These are phyloP conservation scores for Alternaria conjuncta DNA, from an alignment of 2,329 filamentous ascomycete genomes.

Conservation along the genomic window DNA sequence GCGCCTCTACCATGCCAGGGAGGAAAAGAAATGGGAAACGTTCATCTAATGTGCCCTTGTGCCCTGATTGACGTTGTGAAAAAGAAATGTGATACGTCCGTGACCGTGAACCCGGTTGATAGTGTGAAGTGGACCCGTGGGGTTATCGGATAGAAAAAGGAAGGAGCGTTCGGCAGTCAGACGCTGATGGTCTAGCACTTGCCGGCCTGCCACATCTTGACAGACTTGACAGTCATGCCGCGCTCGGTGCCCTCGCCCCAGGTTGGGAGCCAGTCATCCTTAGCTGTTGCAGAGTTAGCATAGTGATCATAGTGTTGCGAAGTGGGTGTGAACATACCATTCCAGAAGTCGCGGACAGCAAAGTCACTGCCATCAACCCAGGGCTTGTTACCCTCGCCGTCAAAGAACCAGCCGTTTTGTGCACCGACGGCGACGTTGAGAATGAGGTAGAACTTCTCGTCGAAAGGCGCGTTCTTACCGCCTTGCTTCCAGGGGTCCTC, in stretches of 20 bases:
- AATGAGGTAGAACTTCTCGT: slow-evolving; percentile 76
- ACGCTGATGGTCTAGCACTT: slow-evolving; percentile 18
- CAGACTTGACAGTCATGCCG: slow-evolving; percentile 69
- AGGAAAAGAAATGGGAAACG: slow-evolving; percentile 2
- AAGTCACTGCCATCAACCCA: slow-evolving; percentile 58
- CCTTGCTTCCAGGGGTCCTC: slow-evolving; percentile 68
- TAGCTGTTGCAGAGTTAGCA: slow-evolving; percentile 69
- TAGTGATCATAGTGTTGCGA: neutral
- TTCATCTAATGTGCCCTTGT: slow-evolving; percentile 7
- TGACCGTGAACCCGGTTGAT: neutral
- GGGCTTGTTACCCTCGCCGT: slow-evolving; percentile 75
- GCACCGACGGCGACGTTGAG: slow-evolving; percentile 77
- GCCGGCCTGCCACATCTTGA: slow-evolving; percentile 60
- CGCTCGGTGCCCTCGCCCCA: slow-evolving; percentile 67
- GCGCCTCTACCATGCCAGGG: slow-evolving; percentile 9
- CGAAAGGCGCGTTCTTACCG: slow-evolving; percentile 72
- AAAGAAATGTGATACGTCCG: neutral
- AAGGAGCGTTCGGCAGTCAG: neutral
- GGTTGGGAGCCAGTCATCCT: slow-evolving; percentile 67
- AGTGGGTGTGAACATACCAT: slow-evolving; percentile 16
- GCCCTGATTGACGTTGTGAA: neutral
- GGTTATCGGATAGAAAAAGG: neutral
- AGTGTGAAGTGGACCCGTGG: neutral
- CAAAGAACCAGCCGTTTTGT: slow-evolving; percentile 78
- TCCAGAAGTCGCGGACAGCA: slow-evolving; percentile 33